phyloP scores from a whole-genome alignment of 331 rosid genomes.

The Stylosanthes scabra region DNA sequence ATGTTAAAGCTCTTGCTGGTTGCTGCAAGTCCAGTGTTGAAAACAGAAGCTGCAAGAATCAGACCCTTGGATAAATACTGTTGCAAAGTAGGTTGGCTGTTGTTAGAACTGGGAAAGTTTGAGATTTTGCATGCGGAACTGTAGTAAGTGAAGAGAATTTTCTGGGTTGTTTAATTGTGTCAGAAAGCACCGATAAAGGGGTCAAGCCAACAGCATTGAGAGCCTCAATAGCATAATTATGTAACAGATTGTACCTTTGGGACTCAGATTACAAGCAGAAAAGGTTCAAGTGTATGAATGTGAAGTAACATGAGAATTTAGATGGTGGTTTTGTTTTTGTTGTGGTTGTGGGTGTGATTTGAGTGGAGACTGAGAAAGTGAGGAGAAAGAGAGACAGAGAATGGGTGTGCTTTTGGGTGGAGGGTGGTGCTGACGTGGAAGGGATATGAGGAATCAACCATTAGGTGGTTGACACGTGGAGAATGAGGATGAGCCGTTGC shows the following conservation, averaged over 20 bases:
- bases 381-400: slow-evolving; percentile 32
- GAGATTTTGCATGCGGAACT: slow-evolving; percentile 53
- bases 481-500: slow-evolving; percentile 58
- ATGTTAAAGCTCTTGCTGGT: slow-evolving; percentile 64
- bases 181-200: slow-evolving; percentile 80
- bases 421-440: slow-evolving; percentile 62
- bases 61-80: slow-evolving; percentile 49
- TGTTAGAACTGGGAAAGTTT: slow-evolving; percentile 41
- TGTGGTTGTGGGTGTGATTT: slow-evolving; percentile 32
- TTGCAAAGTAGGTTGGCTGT: slow-evolving; percentile 39
- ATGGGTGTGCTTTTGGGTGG: not conserved
- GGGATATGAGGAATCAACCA: slow-evolving; percentile 49
- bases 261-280: not conserved
- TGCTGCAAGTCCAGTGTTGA: slow-evolving; percentile 56
- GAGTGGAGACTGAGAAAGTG: not conserved
- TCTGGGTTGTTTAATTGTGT: slow-evolving; percentile 52
- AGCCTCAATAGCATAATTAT: slow-evolving; percentile 94
- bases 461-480: slow-evolving; percentile 56
- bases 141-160: slow-evolving; percentile 51
- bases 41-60: slow-evolving; percentile 60
- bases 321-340: slow-evolving; percentile 43
- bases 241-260: not conserved
- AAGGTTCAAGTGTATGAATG: not conserved
- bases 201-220: slow-evolving; percentile 84
- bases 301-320: slow-evolving; percentile 38